Evolutionary conservation across 2,329 filamentous ascomycete genomes (phyloP), one percentile per base, ranked within the genome.

Genomic region (Fusarium phyllophilum): DNA sequence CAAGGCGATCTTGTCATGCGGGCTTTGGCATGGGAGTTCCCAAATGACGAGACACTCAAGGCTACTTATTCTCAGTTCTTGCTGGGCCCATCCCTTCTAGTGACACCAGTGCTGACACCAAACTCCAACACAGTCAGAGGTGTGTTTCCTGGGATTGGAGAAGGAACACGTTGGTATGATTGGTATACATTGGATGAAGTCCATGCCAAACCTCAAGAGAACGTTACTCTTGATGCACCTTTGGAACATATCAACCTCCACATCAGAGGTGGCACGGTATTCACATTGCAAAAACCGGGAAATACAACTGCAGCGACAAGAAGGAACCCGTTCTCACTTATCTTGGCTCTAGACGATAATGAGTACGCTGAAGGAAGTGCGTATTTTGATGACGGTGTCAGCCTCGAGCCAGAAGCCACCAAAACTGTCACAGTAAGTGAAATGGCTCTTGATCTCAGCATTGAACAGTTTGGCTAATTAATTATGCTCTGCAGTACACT

Each of bases 1-100:
- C 38, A 42, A 29, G 62, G 62, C 15, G 62, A 65, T 22, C 62
- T 65, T 52, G 62, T 65, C 24, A 65, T 65, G 62, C 36, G 62
- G 6, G 62, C 62, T 6, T 18, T 59, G 31, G 56, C 56, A 3
- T 59, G 56, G 56, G 56, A 59, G 20, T 59, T 59, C 7, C 56
- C 56, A 11, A 38, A 59, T 17, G 56, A 59, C 24, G 42, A 38
- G 17, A 38, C 20, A 8, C 56, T 59, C 8, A 59, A 59, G 15
- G 56, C 56, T 17, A 59, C 56, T 5, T 59, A 51, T 17, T 59
- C 56, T 3, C 56, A 59, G 12, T 59, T 59, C 12, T 14, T 59
- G 13, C 56, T 59, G 2, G 56, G 56, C 3, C 33, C 56, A 18
- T 59, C 33, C 5, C 42, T 59, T 14, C 10, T 59, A 5, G 31